Base-by-base conservation (phyloP, 1,284 basidiomycete species). In the Boletus subluridellus region DNA sequence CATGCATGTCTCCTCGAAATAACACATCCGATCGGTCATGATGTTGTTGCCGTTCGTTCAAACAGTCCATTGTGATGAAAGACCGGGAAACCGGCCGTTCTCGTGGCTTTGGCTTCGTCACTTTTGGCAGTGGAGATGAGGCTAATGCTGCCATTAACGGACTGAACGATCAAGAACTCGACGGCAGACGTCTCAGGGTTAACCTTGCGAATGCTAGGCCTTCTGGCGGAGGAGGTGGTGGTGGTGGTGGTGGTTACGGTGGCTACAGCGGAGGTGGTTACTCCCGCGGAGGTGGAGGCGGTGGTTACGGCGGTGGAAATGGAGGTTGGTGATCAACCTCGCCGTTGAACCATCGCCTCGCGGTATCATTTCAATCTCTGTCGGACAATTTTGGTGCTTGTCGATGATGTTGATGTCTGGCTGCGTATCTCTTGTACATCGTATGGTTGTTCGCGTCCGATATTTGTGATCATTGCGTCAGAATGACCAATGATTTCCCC, bases 41-140 rank as follows among this genome's bases (percentile, higher is more conserved):
- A 50, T 58, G 55, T 60, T 54, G 38, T 55, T 35, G 34, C 30
- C 44, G 41, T 66, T 38, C 21, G 39, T 56, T 49, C 57, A 55
- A 63, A 74, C 65, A 94, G 92, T 89, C 88, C 68, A 92, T 94
- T 76, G 94, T 97, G 78, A 96, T 96, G 94, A 92, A 91, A 80
- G 95, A 97, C 79, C 92, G 94, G 72, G 94, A 96, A 73, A 96
- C 95, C 64, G 91, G 92, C 67, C 92, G 94, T 72, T 96, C 94
- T 66, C 92, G 95, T 73, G 93, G 95, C 73, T 98, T 98, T 76
- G 95, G 94, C 65, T 97, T 97, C 75, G 94, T 98, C 69, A 95
- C 92, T 58, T 93, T 82, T 75, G 71, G 69, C 72, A 71, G 59
- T 49, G 14, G 55, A 4, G 49, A 64, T 2, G 89, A 96, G 76